Conservation (phyloP, 495 filamentous ascomycete species). For the Rusavskia elegans region DNA sequence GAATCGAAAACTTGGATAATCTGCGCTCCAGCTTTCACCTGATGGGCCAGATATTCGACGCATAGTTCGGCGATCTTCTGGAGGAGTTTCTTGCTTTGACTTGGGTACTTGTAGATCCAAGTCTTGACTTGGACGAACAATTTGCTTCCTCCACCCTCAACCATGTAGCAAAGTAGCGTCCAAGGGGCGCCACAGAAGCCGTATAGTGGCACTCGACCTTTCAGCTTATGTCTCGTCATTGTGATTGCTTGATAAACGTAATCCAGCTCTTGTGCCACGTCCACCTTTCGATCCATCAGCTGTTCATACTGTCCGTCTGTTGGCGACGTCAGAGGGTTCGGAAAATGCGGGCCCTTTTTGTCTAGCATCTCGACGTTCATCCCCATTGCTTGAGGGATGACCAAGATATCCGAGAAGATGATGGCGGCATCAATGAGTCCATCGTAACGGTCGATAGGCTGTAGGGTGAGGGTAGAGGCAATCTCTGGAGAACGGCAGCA, state of each 20-base stretch:
- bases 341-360: conserved; percentile 89
- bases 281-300: conserved; percentile 59
- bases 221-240: conserved; percentile 71
- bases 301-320: conserved; percentile 65
- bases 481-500: conserved; percentile 90
- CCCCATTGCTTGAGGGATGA: conserved; percentile 93
- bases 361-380: conserved; percentile 96
- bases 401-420: conserved; percentile 96
- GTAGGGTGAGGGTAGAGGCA: conserved; percentile 77
- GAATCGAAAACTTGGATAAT: conserved; percentile 97
- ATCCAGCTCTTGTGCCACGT: conserved; percentile 67
- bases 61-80: conserved; percentile 86
- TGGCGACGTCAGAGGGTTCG: conserved; percentile 61
- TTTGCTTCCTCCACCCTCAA: conserved; percentile 90
- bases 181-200: conserved; percentile 98
- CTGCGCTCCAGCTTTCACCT: conserved; percentile 83
- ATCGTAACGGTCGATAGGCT: conserved; percentile 80
- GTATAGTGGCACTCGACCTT: conserved; percentile 77
- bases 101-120: conserved; percentile 84
- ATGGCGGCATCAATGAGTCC: conserved; percentile 93
- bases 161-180: conserved; percentile 97
- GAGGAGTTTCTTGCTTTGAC: conserved; percentile 62
- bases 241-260: conserved; percentile 96
- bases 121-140: conserved; percentile 82
- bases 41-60: conserved; percentile 81